A percentile compares a stretch with the other conserved stretches of the same genome.
Conservation (phyloP, 2,329 filamentous ascomycete genomes). For the Ophiognomonia clavigignenti-juglandacearum region DNA sequence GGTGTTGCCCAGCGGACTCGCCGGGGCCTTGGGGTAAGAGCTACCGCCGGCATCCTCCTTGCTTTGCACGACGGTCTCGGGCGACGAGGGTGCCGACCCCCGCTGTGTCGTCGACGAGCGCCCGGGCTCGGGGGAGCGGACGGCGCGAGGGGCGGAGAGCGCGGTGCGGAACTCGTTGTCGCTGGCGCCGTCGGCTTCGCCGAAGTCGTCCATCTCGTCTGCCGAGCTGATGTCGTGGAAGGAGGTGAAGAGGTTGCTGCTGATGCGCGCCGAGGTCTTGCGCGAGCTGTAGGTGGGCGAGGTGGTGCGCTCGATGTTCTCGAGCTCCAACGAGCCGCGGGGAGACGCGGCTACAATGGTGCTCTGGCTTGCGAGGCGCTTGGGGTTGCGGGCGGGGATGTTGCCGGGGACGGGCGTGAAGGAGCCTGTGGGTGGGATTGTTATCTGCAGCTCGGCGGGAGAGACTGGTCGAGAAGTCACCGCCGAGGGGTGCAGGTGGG, state of each 20-base stretch:
- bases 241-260: constrained; percentile 81
- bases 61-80: constrained; percentile 39
- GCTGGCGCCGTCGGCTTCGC: constrained; percentile 56
- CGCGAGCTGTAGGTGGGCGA: constrained; percentile 64
- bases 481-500: constrained; percentile 73
- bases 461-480: constrained; percentile 60
- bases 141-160: constrained; percentile 56
- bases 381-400: constrained; percentile 56
- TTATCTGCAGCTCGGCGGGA: constrained; percentile 29
- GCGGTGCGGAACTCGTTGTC: constrained; percentile 65
- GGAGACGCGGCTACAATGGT: constrained; percentile 48
- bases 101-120: constrained; percentile 4
- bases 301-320: constrained; percentile 53
- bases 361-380: constrained; percentile 43
- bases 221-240: constrained; percentile 67
- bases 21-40: constrained; percentile 17
- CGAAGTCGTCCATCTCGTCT: constrained; percentile 62
- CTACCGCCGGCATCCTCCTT: constrained; percentile 24
- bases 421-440: constrained; percentile 30
- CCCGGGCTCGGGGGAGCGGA: constrained; percentile 12
- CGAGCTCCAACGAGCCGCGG: constrained; percentile 27
- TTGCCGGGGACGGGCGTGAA: constrained; percentile 50
- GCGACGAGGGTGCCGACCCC: constrained; percentile 30
- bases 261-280: constrained; percentile 64
- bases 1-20: constrained; percentile 30